phyloP scores from a whole-genome alignment of 164 flowering plant genomes.

The Berberis vulgaris region DNA sequence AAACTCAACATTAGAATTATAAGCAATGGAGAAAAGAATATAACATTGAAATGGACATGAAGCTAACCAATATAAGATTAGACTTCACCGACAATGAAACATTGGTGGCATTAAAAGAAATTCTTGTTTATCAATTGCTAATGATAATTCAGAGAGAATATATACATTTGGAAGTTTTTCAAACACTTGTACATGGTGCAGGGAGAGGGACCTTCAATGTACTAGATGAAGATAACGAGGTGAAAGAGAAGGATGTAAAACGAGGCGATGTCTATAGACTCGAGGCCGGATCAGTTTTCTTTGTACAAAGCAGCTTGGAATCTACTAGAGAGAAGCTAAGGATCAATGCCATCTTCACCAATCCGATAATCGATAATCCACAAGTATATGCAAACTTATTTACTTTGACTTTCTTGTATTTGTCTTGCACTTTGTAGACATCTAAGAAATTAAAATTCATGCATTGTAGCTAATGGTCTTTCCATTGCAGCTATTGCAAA shows the following conservation, averaged over 20 bases:
- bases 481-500: constrained; percentile 29
- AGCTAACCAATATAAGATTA: too few species aligned
- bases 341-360: constrained; percentile 53
- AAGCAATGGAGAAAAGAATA: too few species aligned
- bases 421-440: neutral
- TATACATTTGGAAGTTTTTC: too few species aligned
- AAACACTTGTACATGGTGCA: constrained; percentile 11
- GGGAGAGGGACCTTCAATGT: constrained; percentile 74
- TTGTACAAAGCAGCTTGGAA: constrained; percentile 43
- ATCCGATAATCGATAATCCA: constrained; percentile 14
- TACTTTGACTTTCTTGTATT: neutral
- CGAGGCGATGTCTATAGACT: constrained; percentile 63
- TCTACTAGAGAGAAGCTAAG: constrained; percentile 46
- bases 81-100: too few species aligned
- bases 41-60: too few species aligned
- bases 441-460: neutral
- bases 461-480: neutral
- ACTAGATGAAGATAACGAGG: constrained; percentile 26
- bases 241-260: constrained; percentile 13
- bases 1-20: too few species aligned
- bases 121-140: too few species aligned
- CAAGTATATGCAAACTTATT: constrained; percentile 24
- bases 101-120: too few species aligned
- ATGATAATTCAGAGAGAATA: neutral
- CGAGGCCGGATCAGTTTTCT: constrained; percentile 50